Evolutionary conservation across 2,329 filamentous ascomycete genomes (phyloP).

Genomic region (Trichoderma gracile): DNA sequence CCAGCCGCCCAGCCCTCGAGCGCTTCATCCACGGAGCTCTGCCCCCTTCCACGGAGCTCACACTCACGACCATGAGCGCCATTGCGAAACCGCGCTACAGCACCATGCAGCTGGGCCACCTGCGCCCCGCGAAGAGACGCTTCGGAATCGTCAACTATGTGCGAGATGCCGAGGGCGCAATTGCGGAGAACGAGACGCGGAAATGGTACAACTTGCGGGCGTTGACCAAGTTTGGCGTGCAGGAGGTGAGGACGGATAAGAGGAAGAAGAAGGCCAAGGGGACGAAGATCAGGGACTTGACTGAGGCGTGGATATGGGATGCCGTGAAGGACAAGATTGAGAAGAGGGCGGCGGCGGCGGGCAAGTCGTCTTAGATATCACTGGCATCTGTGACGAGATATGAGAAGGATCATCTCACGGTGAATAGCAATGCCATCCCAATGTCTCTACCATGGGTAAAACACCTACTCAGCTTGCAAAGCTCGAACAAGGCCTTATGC

Average conservation of each 20-base stretch:
- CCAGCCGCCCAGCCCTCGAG: conserved; percentile 57
- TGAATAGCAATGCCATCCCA: background rate
- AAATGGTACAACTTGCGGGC: conserved; percentile 46
- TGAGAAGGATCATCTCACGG: background rate
- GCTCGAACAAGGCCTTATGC: background rate
- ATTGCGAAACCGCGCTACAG: conserved; percentile 57
- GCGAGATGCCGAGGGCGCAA: conserved; percentile 36
- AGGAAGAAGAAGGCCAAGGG: conserved; percentile 19
- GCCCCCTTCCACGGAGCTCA: conserved; percentile 49
- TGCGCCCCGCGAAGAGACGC: conserved; percentile 37
- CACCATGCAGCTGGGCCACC: conserved; percentile 43
- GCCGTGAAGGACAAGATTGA: conserved; percentile 39
- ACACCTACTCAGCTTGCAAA: background rate
- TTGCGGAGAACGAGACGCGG: conserved; percentile 38
- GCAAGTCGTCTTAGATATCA: background rate
- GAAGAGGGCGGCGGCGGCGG: conserved; percentile 27
- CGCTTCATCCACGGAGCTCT: conserved; percentile 50
- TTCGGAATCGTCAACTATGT: conserved; percentile 46
- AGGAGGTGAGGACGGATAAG: conserved; percentile 31
- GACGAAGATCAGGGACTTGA: conserved; percentile 34
- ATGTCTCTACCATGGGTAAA: background rate
- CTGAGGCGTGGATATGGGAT: conserved; percentile 47
- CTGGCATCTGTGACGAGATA: background rate
- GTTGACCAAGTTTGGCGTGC: conserved; percentile 43
- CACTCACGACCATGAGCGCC: conserved; percentile 57